A percentile compares a stretch with the other conserved stretches of the same genome.
Evolutionary conservation across 805 yeast genomes (phyloP).

Genomic region (Scheffersomyces ergatensis): DNA sequence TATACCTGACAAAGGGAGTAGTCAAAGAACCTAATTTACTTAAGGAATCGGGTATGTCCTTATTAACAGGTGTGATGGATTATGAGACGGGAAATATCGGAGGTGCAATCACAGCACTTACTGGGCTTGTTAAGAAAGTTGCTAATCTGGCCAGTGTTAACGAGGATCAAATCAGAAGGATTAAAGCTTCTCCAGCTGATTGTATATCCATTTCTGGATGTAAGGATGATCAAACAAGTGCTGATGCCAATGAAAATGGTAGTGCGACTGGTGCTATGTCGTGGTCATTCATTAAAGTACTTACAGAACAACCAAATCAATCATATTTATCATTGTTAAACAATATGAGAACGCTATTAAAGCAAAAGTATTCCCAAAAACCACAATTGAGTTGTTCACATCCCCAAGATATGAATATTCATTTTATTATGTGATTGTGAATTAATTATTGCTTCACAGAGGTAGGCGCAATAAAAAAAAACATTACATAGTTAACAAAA

Average conservation of each 20-base stretch:
- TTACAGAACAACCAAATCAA: constrained; percentile 28
- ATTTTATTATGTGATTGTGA: constrained; percentile 24
- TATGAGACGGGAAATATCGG: constrained; percentile 34
- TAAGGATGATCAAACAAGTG: constrained; percentile 40
- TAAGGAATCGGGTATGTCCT: constrained; percentile 37
- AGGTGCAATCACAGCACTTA: constrained; percentile 36
- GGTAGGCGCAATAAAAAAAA: no score
- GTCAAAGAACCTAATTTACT: constrained; percentile 35
- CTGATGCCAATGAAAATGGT: constrained; percentile 37
- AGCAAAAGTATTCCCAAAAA: constrained; percentile 33
- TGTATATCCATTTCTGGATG: constrained; percentile 36
- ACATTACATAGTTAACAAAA: no score
- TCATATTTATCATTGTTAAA: constrained; percentile 33
- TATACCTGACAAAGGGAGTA: constrained; percentile 39
- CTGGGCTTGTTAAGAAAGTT: constrained; percentile 33
- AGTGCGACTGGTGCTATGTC: constrained; percentile 39
- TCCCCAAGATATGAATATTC: constrained; percentile 37
- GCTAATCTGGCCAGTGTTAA: constrained; percentile 13
- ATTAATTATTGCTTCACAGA: no score
- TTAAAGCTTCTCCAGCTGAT: constrained; percentile 38
- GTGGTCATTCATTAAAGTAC: constrained; percentile 31
- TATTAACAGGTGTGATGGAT: constrained; percentile 26
- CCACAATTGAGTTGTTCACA: constrained; percentile 40
- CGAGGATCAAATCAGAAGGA: constrained; percentile 21
- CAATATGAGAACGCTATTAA: constrained; percentile 32